Conservation (phyloP, 2,329 filamentous ascomycete genomes). For the Penicillium fuscoglaucum region DNA sequence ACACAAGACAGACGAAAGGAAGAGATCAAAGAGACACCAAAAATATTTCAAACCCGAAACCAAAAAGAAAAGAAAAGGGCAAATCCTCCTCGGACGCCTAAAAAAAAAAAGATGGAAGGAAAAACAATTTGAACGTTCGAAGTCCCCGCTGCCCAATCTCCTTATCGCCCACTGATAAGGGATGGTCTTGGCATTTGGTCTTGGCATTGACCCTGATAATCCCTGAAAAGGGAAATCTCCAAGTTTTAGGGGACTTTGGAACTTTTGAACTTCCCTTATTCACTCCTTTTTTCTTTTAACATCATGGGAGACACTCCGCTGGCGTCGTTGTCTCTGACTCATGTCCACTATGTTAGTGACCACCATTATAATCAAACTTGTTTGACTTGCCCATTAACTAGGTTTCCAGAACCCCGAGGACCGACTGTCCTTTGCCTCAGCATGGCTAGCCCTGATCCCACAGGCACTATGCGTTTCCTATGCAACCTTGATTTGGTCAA, state of each 20-base stretch:
- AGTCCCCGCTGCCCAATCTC: conserved; percentile 1
- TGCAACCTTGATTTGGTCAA: conserved; percentile 83
- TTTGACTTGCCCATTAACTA: background rate
- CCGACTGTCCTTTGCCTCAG: conserved; percentile 79
- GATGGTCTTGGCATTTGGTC: background rate
- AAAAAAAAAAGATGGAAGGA: conserved; percentile 6
- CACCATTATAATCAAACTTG: background rate
- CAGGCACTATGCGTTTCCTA: conserved; percentile 91
- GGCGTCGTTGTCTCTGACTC: conserved; percentile 88
- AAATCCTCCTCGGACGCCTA: conserved; percentile 21
- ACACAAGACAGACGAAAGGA: conserved; percentile 1
- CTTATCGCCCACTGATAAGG: background rate
- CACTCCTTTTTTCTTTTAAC: background rate
- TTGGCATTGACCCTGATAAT: conserved; percentile 5
- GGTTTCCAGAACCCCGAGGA: conserved; percentile 74
- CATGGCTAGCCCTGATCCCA: conserved; percentile 90
- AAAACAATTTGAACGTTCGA: background rate
- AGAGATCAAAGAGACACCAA: background rate
- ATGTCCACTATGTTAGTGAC: conserved; percentile 86
- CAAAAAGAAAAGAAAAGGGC: background rate
- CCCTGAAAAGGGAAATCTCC: background rate
- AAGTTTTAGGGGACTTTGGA: background rate
- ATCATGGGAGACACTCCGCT: conserved; percentile 55
- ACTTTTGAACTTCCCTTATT: background rate
- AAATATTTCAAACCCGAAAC: background rate